phyloP scores from a whole-genome alignment of 1,139 yeast genomes.

The Yamadazyma diospyri region DNA sequence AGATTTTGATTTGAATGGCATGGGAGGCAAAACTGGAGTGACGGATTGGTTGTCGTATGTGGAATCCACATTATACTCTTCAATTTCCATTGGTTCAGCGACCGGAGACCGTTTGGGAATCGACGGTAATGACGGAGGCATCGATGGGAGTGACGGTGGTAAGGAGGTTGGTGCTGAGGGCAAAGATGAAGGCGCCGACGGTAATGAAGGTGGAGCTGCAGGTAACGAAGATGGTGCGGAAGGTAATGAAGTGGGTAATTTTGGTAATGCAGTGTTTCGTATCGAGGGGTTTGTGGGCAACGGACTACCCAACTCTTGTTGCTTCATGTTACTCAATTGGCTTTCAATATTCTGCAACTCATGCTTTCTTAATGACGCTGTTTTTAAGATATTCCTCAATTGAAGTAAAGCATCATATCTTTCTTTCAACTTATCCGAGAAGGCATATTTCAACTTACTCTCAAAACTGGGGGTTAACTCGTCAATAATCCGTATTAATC shows the following conservation, averaged over 20 bases:
- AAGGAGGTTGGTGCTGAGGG: slow-evolving; percentile 12
- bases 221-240: slow-evolving; percentile 17
- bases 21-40: neutral
- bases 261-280: slow-evolving; percentile 5
- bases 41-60: neutral
- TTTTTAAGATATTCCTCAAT: slow-evolving; percentile 35
- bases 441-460: slow-evolving; percentile 22
- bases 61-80: slow-evolving; percentile 1
- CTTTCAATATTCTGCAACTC: slow-evolving; percentile 42
- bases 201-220: slow-evolving; percentile 8
- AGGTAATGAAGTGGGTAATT: slow-evolving; percentile 3
- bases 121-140: slow-evolving; percentile 14
- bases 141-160: slow-evolving; percentile 13
- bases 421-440: slow-evolving; percentile 33
- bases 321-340: slow-evolving; percentile 32
- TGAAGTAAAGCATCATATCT: slow-evolving; percentile 44
- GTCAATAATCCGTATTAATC: slow-evolving; percentile 43
- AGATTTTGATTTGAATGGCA: slow-evolving; percentile 1
- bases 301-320: slow-evolving; percentile 26
- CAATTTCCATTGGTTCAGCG: slow-evolving; percentile 2
- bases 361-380: slow-evolving; percentile 34
- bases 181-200: slow-evolving; percentile 15
- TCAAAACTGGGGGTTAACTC: slow-evolving; percentile 38
- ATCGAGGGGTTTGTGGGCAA: slow-evolving; percentile 3
- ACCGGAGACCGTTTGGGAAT: slow-evolving; percentile 8